These are phyloP conservation scores for Monoraphidium neglectum DNA, from an alignment of 139 green algal species.

Conservation along the genomic window DNA sequence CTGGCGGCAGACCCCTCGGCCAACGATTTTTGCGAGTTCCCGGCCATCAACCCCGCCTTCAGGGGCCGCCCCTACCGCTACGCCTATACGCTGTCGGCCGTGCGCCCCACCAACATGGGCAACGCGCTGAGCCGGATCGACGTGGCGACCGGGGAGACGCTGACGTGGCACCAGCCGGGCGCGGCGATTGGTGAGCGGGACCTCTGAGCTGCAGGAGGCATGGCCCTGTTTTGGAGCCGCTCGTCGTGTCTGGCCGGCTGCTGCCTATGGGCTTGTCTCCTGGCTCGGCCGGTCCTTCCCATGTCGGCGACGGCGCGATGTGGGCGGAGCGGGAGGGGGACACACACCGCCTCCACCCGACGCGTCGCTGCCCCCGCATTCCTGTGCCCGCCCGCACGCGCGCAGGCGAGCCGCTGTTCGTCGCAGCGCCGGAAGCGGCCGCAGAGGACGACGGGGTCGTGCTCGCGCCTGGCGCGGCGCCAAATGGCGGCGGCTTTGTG, in stretches of 20 bases:
- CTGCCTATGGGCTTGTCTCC: too few species aligned
- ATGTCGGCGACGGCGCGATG: too few species aligned
- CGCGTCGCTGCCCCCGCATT: too few species aligned
- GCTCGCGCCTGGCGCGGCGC: constrained; percentile 42
- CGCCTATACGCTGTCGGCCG: constrained; percentile 53
- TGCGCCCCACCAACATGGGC: constrained; percentile 63
- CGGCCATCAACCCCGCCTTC: constrained; percentile 32
- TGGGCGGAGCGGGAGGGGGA: too few species aligned
- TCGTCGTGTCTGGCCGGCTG: too few species aligned
- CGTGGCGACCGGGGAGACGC: constrained; percentile 29
- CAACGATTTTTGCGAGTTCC: constrained; percentile 56
- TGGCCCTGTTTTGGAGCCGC: too few species aligned
- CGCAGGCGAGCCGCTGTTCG: constrained; percentile 70
- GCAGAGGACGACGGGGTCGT: constrained; percentile 83
- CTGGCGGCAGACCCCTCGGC: constrained; percentile 19
- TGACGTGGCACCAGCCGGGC: constrained; percentile 67
- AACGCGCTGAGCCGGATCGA: constrained; percentile 79
- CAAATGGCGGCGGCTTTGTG: constrained; percentile 55
- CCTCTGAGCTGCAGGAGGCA: too few species aligned
- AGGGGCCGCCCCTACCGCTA: constrained; percentile 41
- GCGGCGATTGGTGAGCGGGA: constrained; percentile 28
- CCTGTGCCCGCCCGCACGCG: too few species aligned
- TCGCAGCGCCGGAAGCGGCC: constrained; percentile 43
- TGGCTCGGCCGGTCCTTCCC: too few species aligned
- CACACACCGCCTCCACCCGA: too few species aligned